Base-by-base conservation (phyloP, 306 rosid genomes). In the Castanospermum australe region DNA sequence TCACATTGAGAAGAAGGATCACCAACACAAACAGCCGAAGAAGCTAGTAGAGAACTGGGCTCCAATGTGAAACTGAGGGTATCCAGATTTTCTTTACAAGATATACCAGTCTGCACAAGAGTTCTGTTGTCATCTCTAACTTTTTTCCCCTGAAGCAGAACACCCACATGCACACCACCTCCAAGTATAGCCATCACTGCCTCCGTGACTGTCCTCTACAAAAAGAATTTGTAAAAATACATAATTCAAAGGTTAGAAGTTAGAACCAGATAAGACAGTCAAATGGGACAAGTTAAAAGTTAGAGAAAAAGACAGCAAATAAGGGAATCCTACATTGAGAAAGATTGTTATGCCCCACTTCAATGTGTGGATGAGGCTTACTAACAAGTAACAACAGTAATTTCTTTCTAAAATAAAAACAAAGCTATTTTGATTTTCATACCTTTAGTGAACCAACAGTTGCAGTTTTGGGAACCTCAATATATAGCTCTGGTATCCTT, bases 361-460 rank as follows among this genome's bases (percentile, higher is more conserved):
- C 25, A 21, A 33, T 22, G 30, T 6, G 17, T 32, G 3, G 8
- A 24, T 20, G 15, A 67, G 33, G 60, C 9, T 44, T 8, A 39
- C 20, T 51, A 41, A 72, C 44, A 73, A n/a, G n/a, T n/a, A n/a
- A 54, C 68, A 77, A 24, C 24, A 54, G 48, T 51, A 12, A 4
- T 8, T 22, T 62, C n/a, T n/a, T 51, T 51, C 35, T 14, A 0
- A 63, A 47, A 39, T 18, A 15, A 69, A 62, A 68, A 25, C 11
- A 21, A 13, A 75, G 50, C 10, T 41, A 48, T 51, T n/a, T 32
- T 11, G 39, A 39, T 14, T 44, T 73, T 60, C 55, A 75, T 86
- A 94, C 98, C 98, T 92, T 92, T 50, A 94, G 76, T 9, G 88
- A 89, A 86, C 93, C 97, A 51, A 94, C 77, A 42, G 98, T 94